Percentiles rank a stretch among this genome's conserved stretches.
Conservation (phyloP, 2,329 filamentous ascomycete species). For the Botrytis fragariae region DNA sequence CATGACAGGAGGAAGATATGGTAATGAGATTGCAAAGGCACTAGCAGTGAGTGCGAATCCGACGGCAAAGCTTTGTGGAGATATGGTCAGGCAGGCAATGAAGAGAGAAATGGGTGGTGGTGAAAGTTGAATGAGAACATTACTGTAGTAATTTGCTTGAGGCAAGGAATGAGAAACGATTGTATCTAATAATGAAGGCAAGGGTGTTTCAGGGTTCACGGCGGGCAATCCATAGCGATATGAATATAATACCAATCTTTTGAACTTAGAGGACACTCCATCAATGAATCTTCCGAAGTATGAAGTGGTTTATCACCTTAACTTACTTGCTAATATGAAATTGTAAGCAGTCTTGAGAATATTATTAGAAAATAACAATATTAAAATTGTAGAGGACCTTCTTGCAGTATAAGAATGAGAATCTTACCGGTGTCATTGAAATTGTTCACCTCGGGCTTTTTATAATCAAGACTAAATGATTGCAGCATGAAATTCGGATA, state of each 20-base stretch:
- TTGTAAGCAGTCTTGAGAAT: neutral
- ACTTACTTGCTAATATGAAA: neutral
- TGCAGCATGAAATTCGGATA: neutral
- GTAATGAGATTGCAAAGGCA: conserved; percentile 62
- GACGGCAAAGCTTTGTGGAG: conserved; percentile 66
- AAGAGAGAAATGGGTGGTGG: conserved; percentile 56
- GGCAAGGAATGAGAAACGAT: neutral
- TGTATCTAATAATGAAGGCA: neutral
- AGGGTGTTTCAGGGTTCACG: neutral
- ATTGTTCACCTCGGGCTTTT: neutral
- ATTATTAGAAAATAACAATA: neutral
- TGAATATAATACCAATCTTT: neutral
- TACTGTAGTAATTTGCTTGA: neutral
- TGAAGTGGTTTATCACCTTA: neutral
- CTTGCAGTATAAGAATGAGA: neutral
- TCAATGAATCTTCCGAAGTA: neutral
- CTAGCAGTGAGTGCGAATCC: conserved; percentile 65
- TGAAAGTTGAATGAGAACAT: neutral
- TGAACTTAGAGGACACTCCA: neutral
- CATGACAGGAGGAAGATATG: conserved; percentile 61
- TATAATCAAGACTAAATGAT: neutral
- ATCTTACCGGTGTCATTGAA: neutral
- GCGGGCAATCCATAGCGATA: neutral
- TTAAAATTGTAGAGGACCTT: neutral
- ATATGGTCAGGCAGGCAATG: conserved; percentile 68